Evolutionary conservation across 441 rosid species (phyloP).

Genomic region (Isatis lusitanica): DNA sequence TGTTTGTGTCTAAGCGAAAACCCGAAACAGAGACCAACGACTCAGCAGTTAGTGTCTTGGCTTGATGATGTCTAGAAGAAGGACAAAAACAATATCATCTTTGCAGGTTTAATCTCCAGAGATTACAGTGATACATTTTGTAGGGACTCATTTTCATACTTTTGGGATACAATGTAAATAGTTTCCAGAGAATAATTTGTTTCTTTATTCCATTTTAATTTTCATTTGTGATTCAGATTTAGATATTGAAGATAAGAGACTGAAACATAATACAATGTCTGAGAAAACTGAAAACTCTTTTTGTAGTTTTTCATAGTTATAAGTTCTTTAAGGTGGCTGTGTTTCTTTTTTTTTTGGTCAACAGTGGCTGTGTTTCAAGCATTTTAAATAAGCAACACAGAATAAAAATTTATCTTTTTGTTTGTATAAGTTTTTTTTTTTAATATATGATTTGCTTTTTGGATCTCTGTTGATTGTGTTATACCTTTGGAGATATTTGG

Average conservation of each 20-base stretch:
- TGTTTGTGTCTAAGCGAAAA: constrained; percentile 55
- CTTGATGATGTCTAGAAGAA: constrained; percentile 46
- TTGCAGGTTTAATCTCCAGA: neutral
- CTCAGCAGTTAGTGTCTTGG: constrained; percentile 63
- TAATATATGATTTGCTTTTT: neutral
- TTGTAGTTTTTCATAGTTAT: neutral
- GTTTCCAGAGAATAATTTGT: constrained; percentile 29
- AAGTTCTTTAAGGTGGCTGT: neutral
- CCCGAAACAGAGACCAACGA: constrained; percentile 66
- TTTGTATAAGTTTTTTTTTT: neutral
- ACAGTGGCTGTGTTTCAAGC: neutral
- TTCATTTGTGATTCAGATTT: constrained; percentile 25
- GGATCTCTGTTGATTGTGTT: constrained; percentile 8
- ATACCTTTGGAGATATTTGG: neutral
- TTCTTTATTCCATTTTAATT: neutral
- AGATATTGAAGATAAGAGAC: constrained; percentile 4
- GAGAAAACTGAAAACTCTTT: neutral
- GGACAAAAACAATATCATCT: neutral
- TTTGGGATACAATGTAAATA: constrained; percentile 33
- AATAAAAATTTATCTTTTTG: neutral
- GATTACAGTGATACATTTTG: constrained; percentile 3
- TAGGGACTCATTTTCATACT: constrained; percentile 21
- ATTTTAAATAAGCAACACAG: neutral
- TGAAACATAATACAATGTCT: neutral
- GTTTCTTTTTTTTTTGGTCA: no score